phyloP scores from a whole-genome alignment of 495 filamentous ascomycete genomes.

The Amphirosellinia nigrospora region DNA sequence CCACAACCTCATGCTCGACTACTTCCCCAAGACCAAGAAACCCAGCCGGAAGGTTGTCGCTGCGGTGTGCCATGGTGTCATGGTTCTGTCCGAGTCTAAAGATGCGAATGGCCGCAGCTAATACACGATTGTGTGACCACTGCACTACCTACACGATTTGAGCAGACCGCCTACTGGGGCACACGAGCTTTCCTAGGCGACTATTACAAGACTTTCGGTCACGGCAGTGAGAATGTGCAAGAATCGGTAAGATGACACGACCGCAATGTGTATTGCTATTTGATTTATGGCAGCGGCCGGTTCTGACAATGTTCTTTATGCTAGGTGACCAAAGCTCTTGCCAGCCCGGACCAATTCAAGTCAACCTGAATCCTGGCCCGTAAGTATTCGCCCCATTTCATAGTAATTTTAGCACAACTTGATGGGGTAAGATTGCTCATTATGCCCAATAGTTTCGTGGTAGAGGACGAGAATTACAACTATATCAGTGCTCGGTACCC shows the following conservation, averaged over 20 bases:
- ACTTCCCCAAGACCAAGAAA: conserved; percentile 56
- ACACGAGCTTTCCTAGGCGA: conserved; percentile 59
- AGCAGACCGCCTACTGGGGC: conserved; percentile 56
- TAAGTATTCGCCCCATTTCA: conserved; percentile 43
- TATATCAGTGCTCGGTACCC: conserved; percentile 61
- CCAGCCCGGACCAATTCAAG: conserved; percentile 55
- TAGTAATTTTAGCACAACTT: not conserved
- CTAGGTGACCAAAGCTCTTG: conserved; percentile 55
- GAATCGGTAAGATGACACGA: conserved; percentile 42
- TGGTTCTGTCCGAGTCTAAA: conserved; percentile 55
- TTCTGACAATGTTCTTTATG: conserved; percentile 20
- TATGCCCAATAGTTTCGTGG: conserved; percentile 50
- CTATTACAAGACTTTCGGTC: conserved; percentile 64
- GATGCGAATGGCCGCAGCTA: conserved; percentile 50
- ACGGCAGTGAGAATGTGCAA: conserved; percentile 57
- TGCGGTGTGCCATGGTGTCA: conserved; percentile 62
- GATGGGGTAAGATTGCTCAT: not conserved
- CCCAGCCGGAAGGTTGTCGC: conserved; percentile 52
- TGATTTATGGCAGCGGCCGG: not conserved
- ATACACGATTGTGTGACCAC: conserved; percentile 57
- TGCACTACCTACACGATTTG: conserved; percentile 56
- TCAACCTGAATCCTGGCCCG: conserved; percentile 53
- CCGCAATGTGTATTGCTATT: not conserved
- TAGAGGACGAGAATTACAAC: conserved; percentile 58
- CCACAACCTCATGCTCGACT: conserved; percentile 53